Evolutionary conservation across 2,329 filamentous ascomycete genomes (phyloP).

Genomic region (Sclerotinia spermophila): DNA sequence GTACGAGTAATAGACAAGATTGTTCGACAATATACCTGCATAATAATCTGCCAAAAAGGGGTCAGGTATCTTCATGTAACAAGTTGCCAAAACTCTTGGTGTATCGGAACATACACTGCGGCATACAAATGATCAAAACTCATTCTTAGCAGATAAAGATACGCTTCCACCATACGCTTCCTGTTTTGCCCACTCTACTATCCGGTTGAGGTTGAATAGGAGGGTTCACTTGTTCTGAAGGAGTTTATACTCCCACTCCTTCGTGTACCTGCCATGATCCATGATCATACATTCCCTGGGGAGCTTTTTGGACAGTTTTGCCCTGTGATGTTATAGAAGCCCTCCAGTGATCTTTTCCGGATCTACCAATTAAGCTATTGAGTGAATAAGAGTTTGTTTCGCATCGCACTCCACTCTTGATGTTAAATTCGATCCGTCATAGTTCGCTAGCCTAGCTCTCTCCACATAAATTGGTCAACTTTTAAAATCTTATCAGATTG

Average conservation of each 20-base stretch:
- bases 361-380: neutral
- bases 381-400: neutral
- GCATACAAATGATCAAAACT: neutral
- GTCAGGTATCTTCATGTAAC: neutral
- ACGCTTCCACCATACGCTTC: neutral
- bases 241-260: neutral
- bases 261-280: neutral
- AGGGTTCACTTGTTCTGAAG: neutral
- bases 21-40: neutral
- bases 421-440: neutral
- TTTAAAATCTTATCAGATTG: conserved; percentile 8
- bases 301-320: neutral
- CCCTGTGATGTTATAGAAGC: neutral
- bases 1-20: neutral
- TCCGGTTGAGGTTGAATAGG: neutral
- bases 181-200: neutral
- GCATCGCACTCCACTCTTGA: neutral
- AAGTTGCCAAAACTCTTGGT: neutral
- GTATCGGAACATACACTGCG: neutral
- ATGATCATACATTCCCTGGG: neutral
- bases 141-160: neutral
- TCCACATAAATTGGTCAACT: neutral
- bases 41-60: neutral
- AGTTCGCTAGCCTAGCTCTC: neutral
- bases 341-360: neutral